These are phyloP conservation scores for Magnolia changhungtana DNA, from an alignment of 164 flowering plant species.

Conservation along the genomic window DNA sequence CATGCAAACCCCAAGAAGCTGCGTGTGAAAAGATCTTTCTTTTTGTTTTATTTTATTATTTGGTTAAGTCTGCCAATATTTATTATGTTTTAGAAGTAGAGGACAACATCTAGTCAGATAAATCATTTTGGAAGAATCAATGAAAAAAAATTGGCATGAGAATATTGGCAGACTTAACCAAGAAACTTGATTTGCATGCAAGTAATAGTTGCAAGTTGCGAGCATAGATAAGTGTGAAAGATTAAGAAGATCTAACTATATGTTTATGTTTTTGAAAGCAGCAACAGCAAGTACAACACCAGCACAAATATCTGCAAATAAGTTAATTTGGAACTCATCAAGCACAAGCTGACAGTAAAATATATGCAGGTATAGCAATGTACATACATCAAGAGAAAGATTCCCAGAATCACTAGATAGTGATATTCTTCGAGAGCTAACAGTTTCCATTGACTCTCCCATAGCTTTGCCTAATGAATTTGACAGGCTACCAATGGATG, in stretches of 20 bases:
- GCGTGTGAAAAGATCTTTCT: too few relatives aligned
- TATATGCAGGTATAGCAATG: slow-evolving; percentile 5
- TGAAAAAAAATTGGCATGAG: neutral
- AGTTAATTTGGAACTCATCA: neutral
- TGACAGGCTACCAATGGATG: slow-evolving; percentile 38
- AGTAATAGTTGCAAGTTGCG: neutral
- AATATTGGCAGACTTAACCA: neutral
- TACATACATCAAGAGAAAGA: slow-evolving; percentile 85
- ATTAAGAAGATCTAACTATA: too few relatives aligned
- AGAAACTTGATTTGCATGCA: neutral
- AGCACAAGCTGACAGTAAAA: neutral
- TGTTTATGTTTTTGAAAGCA: neutral
- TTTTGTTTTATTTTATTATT: too few relatives aligned
- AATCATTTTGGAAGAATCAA: neutral
- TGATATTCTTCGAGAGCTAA: slow-evolving; percentile 35
- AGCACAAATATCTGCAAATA: neutral
- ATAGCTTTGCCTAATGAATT: slow-evolving; percentile 27
- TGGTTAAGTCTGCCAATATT: too few relatives aligned
- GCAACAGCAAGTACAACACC: neutral
- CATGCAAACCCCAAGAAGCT: too few relatives aligned
- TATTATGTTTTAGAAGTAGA: too few relatives aligned
- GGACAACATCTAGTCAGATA: neutral
- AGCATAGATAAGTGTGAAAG: neutral
- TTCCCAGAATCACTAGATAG: slow-evolving; percentile 55
- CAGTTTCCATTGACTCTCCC: slow-evolving; percentile 47